phyloP scores from a whole-genome alignment of 1,284 basidiomycete genomes.

The Exobasidium cylindrosporum region DNA sequence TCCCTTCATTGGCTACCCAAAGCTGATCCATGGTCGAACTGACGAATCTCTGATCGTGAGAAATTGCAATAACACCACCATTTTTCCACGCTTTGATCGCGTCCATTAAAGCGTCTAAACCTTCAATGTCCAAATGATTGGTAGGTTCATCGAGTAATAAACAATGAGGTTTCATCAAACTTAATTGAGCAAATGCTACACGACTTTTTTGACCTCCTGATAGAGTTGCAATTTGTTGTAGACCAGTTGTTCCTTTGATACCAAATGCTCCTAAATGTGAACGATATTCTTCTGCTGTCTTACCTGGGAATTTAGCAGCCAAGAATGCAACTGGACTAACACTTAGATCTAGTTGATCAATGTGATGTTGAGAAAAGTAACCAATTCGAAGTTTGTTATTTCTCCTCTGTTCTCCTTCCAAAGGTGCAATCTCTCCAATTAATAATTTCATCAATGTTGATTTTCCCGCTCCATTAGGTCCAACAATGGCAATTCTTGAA shows the following conservation, averaged over 20 bases:
- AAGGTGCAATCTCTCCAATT: slow-evolving; percentile 81
- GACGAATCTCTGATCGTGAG: slow-evolving; percentile 51
- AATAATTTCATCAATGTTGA: slow-evolving; percentile 91
- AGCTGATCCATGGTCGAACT: slow-evolving; percentile 44
- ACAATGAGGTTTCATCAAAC: slow-evolving; percentile 84
- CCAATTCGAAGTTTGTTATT: slow-evolving; percentile 76
- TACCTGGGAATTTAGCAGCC: slow-evolving; percentile 85
- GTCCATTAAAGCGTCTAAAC: slow-evolving; percentile 89
- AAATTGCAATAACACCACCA: slow-evolving; percentile 67
- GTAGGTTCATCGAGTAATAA: slow-evolving; percentile 98
- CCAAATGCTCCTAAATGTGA: slow-evolving; percentile 95
- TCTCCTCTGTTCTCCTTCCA: slow-evolving; percentile 76
- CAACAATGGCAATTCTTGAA: slow-evolving; percentile 47
- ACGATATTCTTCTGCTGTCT: slow-evolving; percentile 94
- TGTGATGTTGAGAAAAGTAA: slow-evolving; percentile 74
- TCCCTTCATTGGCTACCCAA: slow-evolving; percentile 67
- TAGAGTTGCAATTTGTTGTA: slow-evolving; percentile 65
- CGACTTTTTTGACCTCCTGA: slow-evolving; percentile 92
- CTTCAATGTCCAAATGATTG: slow-evolving; percentile 86
- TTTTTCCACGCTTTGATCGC: slow-evolving; percentile 80
- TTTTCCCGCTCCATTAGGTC: slow-evolving; percentile 55
- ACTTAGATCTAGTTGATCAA: slow-evolving; percentile 78
- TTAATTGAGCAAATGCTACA: slow-evolving; percentile 90
- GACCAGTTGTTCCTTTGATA: slow-evolving; percentile 93
- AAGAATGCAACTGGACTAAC: slow-evolving; percentile 90